Conservation (phyloP, 2,329 filamentous ascomycete species). For the Diaporthe humulicola region DNA sequence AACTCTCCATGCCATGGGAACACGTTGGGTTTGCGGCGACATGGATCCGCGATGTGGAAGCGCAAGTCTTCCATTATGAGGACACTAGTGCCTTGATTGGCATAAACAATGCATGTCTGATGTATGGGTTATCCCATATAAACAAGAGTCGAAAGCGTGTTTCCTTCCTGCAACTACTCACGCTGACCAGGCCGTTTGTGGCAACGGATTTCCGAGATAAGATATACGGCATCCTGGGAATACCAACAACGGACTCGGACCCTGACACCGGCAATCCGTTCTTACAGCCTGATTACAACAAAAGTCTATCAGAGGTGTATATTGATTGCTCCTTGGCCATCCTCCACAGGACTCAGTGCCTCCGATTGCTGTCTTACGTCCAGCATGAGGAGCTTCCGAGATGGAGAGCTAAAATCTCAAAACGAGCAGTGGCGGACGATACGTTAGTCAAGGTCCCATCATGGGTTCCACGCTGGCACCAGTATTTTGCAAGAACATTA, state of each 20-base stretch:
- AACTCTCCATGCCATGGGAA: background rate
- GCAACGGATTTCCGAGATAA: background rate
- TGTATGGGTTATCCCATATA: background rate
- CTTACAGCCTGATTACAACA: background rate
- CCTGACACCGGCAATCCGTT: background rate
- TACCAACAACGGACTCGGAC: slow-evolving; percentile 1
- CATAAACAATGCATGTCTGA: background rate
- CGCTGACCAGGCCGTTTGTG: background rate
- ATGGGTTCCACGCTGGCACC: slow-evolving; percentile 1
- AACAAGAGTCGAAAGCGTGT: background rate
- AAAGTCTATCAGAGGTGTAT: background rate
- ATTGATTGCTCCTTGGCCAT: background rate
- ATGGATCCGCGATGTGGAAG: background rate
- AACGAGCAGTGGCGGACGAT: background rate
- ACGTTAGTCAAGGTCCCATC: background rate
- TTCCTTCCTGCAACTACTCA: background rate
- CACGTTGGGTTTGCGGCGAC: background rate
- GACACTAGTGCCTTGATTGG: background rate
- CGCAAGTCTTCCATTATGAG: background rate
- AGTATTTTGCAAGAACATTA: background rate
- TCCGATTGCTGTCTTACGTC: background rate
- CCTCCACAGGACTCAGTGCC: background rate
- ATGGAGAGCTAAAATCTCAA: background rate
- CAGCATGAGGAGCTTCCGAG: background rate
- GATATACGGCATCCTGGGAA: background rate